phyloP scores from a whole-genome alignment of 2,329 filamentous ascomycete species.

The Trichoderma brevicompactum region DNA sequence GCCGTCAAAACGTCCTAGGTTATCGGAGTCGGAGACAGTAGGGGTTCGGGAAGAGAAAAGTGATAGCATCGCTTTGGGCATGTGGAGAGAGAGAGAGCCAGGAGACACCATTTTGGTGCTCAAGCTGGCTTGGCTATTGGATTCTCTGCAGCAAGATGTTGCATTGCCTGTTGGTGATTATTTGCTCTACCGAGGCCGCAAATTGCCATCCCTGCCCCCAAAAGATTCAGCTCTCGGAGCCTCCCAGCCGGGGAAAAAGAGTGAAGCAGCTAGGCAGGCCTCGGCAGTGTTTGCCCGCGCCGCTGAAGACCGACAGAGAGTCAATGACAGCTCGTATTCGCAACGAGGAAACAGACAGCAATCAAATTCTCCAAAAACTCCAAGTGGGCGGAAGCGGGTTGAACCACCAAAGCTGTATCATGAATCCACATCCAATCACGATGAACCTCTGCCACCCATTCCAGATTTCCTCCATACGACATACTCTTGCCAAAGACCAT shows the following conservation, averaged over 20 bases:
- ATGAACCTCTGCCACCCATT: constrained; percentile 65
- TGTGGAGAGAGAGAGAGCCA: neutral
- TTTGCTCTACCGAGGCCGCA: constrained; percentile 58
- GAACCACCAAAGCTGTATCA: constrained; percentile 56
- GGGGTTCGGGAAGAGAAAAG: neutral
- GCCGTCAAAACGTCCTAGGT: constrained; percentile 31
- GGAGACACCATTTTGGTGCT: constrained; percentile 55
- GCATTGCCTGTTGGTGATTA: constrained; percentile 57
- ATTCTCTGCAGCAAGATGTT: constrained; percentile 51
- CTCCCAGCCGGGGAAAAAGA: neutral
- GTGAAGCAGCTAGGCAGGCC: neutral
- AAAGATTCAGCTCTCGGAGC: neutral
- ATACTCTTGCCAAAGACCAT: constrained; percentile 82
- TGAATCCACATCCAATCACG: constrained; percentile 79
- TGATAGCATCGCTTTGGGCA: neutral
- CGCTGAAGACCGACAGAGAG: constrained; percentile 29
- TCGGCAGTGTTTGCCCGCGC: constrained; percentile 34
- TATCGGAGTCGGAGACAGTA: constrained; percentile 21
- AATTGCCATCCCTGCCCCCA: constrained; percentile 25
- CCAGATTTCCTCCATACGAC: constrained; percentile 65
- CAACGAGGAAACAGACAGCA: constrained; percentile 25
- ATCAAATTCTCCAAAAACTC: neutral
- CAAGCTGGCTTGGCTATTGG: constrained; percentile 62
- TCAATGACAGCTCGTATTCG: neutral
- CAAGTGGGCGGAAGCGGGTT: constrained; percentile 3